Evolutionary conservation across 2,329 filamentous ascomycete species (phyloP), one percentile per base, ranked within the genome.

Genomic region (Botrytis sinoallii): DNA sequence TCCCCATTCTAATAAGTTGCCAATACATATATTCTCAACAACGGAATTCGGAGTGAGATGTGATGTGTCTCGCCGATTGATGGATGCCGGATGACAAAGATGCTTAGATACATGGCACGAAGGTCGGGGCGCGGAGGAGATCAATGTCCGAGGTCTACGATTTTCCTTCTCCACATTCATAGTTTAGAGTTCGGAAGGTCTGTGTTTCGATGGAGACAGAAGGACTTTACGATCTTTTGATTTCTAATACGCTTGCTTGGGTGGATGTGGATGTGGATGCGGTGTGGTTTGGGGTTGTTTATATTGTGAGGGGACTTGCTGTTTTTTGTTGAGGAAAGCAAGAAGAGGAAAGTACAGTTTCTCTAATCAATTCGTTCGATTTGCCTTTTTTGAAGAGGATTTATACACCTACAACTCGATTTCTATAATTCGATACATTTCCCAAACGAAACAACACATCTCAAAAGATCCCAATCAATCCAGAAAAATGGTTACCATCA

Each of bases 401-500:
- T 9, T 14, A 29, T 46, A 61, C 1, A 10, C 20, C 8, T 25
- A 32, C 0, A 4, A 29, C n/a, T n/a, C 48, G 48, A 52, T 55
- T 12, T 55, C 22, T n/a, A 25, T 25, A 55, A 55, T n/a, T 14
- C 25, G 25, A 55, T 55, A n/a, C 12, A 16, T n/a, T 16, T n/a
- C 7, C 25, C 48, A n/a, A 14, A 68, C 8, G 18, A 5, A 18
- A 70, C 1, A 70, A 32, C 32, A 35, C 40, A 46, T 4, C 18
- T 9, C 68, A 35, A 44, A 6, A 10, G 9, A 52, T 22, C 1
- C 4, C 22, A 32, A n/a, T 2, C 29, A 14, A 40, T 25, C 32
- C 35, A 25, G 40, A 18, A 73, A 44, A 75, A 81, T 81, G 80
- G 74, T 79, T 65, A 75, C 79, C 22, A 71, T 81, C 61, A 77